phyloP scores from a whole-genome alignment of 179 eudicot species.

The Camellia oleifera region DNA sequence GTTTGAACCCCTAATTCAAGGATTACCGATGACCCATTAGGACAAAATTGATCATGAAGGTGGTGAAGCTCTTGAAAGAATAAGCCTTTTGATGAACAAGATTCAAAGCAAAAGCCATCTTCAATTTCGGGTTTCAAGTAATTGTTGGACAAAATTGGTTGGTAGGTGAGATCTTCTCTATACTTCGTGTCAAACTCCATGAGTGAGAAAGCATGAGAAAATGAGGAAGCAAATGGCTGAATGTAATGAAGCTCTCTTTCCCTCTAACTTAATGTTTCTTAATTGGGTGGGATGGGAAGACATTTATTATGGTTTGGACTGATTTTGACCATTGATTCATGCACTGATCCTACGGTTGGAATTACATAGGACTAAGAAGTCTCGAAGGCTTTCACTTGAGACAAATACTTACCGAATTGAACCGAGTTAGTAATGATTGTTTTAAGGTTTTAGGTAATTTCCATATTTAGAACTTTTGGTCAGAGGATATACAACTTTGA shows the following conservation, averaged over 20 bases:
- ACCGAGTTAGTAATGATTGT: neutral
- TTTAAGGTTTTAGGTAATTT: neutral
- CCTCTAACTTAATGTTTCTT: neutral
- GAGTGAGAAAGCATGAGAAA: conserved; percentile 19
- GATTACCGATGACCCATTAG: conserved; percentile 29
- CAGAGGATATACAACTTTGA: neutral
- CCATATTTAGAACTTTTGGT: neutral
- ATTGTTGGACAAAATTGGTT: conserved; percentile 24
- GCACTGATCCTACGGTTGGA: conserved; percentile 6
- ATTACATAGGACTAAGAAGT: neutral
- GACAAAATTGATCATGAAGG: conserved; percentile 39
- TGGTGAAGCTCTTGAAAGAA: conserved; percentile 45
- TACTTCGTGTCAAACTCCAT: conserved; percentile 47
- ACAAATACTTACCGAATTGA: conserved; percentile 4
- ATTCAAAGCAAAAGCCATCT: conserved; percentile 31
- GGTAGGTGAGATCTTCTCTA: conserved; percentile 33
- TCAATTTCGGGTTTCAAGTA: conserved; percentile 25
- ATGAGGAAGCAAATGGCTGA: conserved; percentile 17
- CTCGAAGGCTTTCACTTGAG: neutral
- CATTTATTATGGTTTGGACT: conserved; percentile 9
- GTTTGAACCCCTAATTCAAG: conserved; percentile 31
- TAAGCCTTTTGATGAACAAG: conserved; percentile 27
- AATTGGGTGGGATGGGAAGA: neutral
- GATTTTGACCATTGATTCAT: conserved; percentile 13
- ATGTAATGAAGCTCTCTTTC: conserved; percentile 12